Evolutionary conservation across 2,329 filamentous ascomycete genomes (phyloP), one percentile per base, ranked within the genome.

Genomic region (Colletotrichum filicis): DNA sequence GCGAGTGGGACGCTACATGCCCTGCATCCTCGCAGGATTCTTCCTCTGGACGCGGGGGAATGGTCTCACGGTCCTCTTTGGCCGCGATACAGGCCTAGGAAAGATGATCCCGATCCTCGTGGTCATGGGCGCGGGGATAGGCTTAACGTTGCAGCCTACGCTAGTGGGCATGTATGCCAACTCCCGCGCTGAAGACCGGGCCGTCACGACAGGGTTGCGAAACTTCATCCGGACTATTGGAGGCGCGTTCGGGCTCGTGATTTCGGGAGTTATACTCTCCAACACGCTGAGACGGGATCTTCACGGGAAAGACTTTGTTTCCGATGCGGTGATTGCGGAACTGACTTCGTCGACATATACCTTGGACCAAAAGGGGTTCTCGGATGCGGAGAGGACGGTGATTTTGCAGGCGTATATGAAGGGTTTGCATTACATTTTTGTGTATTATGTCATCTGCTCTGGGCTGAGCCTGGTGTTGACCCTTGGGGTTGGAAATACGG

Each of bases 141-240:
- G 83, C 2, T 73, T 79, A 22, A 81, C 79, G 1, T 75, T 84
- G 52, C 83, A 84, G 70, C 82, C 83, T 4, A 82, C 81, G 11
- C 75, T 84, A 7, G 78, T 84, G 0, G 83, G 79, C 1, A 76
- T 83, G 63, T 80, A 83, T 52, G 82, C 83, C 30, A 81, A 83
- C 68, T 79, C 78, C 0, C 77, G 78, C 5, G 81, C 77, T 53
- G 78, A 80, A 32, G 80, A 83, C 52, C 79, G 83, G 0, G 83
- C 83, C 12, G 82, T 84, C 42, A 79, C 80, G 2, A 84, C 81
- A 2, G 80, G 80, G 0, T 76, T 82, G 26, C 79, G 83, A n/a
- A 84, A 83, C 66, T 84, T 85, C 59, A 76, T 82, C 37, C 79
- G 83, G 11, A 79, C 78, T 7, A 76, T 82, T 4, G 83, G 83